These are phyloP conservation scores for Tulasnella sp. DNA, from an alignment of 768 basidiomycete genomes.

Conservation along the genomic window DNA sequence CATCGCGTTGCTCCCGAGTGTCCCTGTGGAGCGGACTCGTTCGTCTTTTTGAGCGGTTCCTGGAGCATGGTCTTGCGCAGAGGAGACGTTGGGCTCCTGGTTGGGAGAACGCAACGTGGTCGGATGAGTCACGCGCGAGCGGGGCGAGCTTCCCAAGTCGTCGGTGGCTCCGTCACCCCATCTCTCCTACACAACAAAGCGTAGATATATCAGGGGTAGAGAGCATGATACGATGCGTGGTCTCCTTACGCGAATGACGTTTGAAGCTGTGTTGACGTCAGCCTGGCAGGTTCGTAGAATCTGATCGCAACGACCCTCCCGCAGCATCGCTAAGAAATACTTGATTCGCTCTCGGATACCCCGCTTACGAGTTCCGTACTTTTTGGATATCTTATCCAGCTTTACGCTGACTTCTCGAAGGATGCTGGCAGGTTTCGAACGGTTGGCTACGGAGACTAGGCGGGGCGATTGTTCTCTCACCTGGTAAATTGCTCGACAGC, in stretches of 20 bases:
- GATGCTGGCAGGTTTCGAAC: not conserved
- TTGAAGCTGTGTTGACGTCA: not conserved
- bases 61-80: not conserved
- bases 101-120: not conserved
- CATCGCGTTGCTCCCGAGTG: not conserved
- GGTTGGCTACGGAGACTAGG: not conserved
- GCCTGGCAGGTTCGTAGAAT: not conserved
- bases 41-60: not conserved
- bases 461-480: not conserved
- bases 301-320: not conserved
- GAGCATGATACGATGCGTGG: not conserved
- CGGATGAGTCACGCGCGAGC: not conserved
- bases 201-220: not conserved
- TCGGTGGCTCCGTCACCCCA: not conserved
- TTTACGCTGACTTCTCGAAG: not conserved
- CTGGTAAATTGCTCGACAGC: not conserved
- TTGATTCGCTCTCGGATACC: constrained; percentile 2
- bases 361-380: not conserved
- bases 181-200: not conserved
- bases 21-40: not conserved
- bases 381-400: not conserved
- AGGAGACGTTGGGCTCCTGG: not conserved
- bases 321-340: not conserved
- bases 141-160: not conserved
- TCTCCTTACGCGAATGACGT: not conserved